Percentiles rank a stretch among this genome's conserved stretches.
These are phyloP conservation scores for Sugiyamaella mastotermitis DNA, from an alignment of 805 yeast genomes.

Conservation along the genomic window DNA sequence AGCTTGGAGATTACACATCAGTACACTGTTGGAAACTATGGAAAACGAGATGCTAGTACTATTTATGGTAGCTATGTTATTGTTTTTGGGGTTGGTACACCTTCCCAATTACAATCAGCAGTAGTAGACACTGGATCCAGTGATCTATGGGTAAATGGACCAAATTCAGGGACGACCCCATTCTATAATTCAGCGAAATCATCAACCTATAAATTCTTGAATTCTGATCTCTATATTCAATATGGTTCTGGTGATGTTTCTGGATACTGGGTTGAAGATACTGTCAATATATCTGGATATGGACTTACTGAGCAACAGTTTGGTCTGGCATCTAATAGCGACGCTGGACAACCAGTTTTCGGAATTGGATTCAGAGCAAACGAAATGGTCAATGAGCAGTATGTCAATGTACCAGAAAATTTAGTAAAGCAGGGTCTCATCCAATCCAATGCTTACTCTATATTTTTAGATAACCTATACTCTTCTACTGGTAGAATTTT, in stretches of 20 bases:
- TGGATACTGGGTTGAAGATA: constrained; percentile 67
- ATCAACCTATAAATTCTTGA: constrained; percentile 69
- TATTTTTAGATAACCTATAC: constrained; percentile 35
- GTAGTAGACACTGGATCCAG: constrained; percentile 69
- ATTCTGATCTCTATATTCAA: constrained; percentile 73
- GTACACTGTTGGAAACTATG: constrained; percentile 6
- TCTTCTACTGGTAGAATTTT: constrained; percentile 35
- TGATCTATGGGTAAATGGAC: constrained; percentile 47
- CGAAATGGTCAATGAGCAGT: constrained; percentile 31
- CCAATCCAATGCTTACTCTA: constrained; percentile 38
- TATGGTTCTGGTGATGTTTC: constrained; percentile 93
- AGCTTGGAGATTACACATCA: constrained; percentile 12
- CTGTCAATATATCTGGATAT: constrained; percentile 71
- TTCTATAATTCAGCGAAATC: constrained; percentile 14
- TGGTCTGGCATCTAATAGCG: constrained; percentile 34
- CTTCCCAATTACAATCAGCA: constrained; percentile 45
- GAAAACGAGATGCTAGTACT: constrained; percentile 11
- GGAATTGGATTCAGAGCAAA: constrained; percentile 32
- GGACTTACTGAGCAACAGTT: constrained; percentile 52
- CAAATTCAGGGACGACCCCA: constrained; percentile 6
- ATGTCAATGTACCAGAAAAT: constrained; percentile 60
- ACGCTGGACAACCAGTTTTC: constrained; percentile 22
- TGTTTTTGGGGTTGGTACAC: constrained; percentile 42
- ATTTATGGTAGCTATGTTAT: constrained; percentile 23
- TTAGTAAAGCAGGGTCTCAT: constrained; percentile 44